phyloP scores from a whole-genome alignment of 306 rosid species.

The Lablab purpureus region DNA sequence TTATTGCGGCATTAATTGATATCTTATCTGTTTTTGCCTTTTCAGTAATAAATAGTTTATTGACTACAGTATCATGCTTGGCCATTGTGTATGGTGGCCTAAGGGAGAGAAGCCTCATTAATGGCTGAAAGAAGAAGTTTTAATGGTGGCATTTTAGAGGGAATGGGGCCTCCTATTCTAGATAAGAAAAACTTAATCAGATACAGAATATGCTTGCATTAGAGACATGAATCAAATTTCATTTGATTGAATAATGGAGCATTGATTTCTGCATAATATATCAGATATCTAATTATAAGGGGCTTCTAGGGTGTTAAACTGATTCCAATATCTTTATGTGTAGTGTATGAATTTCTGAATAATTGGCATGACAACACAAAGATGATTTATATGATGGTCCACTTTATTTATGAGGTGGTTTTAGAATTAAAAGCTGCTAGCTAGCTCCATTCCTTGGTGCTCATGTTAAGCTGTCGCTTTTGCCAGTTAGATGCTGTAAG shows the following conservation, averaged over 20 bases:
- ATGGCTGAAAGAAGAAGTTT: neutral
- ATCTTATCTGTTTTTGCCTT: constrained; percentile 43
- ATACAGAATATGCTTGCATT: neutral
- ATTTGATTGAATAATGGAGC: neutral
- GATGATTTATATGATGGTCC: constrained; percentile 47
- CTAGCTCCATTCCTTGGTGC: constrained; percentile 46
- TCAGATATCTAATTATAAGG: neutral
- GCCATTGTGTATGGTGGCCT: constrained; percentile 3
- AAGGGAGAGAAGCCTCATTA: constrained; percentile 26
- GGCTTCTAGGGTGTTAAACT: neutral
- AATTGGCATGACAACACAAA: constrained; percentile 18
- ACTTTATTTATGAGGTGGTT: constrained; percentile 54
- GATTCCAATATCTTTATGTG: neutral
- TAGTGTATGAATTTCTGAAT: constrained; percentile 21
- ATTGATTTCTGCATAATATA: constrained; percentile 8
- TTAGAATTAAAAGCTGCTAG: constrained; percentile 48
- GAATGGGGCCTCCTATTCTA: constrained; percentile 23
- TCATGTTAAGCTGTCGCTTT: constrained; percentile 33
- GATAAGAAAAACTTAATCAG: neutral
- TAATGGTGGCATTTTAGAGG: constrained; percentile 21
- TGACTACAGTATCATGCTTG: constrained; percentile 38
- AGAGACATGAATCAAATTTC: constrained; percentile 13
- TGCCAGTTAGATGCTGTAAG: constrained; percentile 46
- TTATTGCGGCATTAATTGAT: constrained; percentile 43
- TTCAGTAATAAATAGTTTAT: constrained; percentile 32